phyloP scores from a whole-genome alignment of 352 stramenopile species.

The Phytophthora sp. region DNA sequence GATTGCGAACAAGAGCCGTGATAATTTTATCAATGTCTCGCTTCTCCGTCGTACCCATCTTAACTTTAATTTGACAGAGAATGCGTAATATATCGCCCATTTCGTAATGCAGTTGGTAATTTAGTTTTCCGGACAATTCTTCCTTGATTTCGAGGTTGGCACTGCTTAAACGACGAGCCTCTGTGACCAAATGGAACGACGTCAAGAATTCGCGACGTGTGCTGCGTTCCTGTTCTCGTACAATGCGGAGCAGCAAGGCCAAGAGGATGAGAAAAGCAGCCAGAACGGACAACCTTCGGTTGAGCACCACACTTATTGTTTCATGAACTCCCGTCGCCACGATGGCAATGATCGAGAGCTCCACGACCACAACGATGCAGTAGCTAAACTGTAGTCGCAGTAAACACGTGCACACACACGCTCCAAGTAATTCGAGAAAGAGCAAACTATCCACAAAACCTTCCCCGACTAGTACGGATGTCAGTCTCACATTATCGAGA shows the following conservation, averaged over 20 bases:
- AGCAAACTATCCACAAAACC: slow-evolving; percentile 50
- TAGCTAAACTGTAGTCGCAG: slow-evolving; percentile 66
- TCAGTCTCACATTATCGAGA: slow-evolving; percentile 21
- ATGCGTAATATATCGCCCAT: slow-evolving; percentile 79
- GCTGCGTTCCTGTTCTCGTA: slow-evolving; percentile 53
- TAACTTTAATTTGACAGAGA: slow-evolving; percentile 72
- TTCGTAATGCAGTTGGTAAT: slow-evolving; percentile 75
- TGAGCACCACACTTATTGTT: slow-evolving; percentile 20
- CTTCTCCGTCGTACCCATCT: slow-evolving; percentile 55
- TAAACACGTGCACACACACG: slow-evolving; percentile 45
- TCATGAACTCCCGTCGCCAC: slow-evolving; percentile 38
- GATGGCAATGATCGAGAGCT: slow-evolving; percentile 47
- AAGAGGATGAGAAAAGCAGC: slow-evolving; percentile 45
- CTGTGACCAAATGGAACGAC: slow-evolving; percentile 57
- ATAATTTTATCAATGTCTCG: slow-evolving; percentile 76
- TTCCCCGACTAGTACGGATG: slow-evolving; percentile 38
- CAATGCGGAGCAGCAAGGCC: slow-evolving; percentile 41
- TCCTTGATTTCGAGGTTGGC: slow-evolving; percentile 76
- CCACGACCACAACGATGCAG: slow-evolving; percentile 42
- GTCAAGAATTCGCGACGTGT: slow-evolving; percentile 59
- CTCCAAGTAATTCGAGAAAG: slow-evolving; percentile 51
- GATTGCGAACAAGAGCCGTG: slow-evolving; percentile 66
- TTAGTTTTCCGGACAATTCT: slow-evolving; percentile 62
- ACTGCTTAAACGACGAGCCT: slow-evolving; percentile 65
- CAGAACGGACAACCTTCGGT: slow-evolving; percentile 34